Conservation (phyloP, 345 rosid species). For the Populus pruinosa region DNA sequence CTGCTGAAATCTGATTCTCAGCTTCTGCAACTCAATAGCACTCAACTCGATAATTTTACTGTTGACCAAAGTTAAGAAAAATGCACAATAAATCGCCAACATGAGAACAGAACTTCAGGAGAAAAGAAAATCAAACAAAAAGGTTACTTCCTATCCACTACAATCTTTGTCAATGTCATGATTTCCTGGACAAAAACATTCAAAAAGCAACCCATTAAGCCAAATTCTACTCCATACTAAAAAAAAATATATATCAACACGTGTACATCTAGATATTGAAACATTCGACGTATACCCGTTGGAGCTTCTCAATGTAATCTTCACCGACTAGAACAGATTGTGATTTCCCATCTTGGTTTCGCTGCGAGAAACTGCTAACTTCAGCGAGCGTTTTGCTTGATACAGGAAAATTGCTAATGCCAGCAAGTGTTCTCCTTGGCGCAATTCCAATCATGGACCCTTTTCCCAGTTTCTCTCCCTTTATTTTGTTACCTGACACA, state of each 20-base stretch:
- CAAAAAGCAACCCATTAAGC: constrained; percentile 17
- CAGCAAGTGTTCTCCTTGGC: constrained; percentile 44
- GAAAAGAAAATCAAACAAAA: background rate
- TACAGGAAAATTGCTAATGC: constrained; percentile 50
- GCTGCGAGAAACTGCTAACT: constrained; percentile 51
- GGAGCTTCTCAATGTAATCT: constrained; percentile 42
- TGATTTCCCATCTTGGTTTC: constrained; percentile 31
- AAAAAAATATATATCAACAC: background rate
- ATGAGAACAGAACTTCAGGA: background rate
- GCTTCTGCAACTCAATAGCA: constrained; percentile 49
- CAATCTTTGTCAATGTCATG: constrained; percentile 41
- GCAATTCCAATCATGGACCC: constrained; percentile 29
- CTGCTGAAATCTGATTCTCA: constrained; percentile 49
- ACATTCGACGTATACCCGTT: constrained; percentile 29
- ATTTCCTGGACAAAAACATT: constrained; percentile 49
- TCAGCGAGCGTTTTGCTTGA: constrained; percentile 26
- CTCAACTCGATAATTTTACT: constrained; percentile 59
- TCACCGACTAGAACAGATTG: constrained; percentile 23
- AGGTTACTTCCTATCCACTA: constrained; percentile 53
- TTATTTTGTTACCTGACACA: constrained; percentile 15
- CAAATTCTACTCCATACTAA: background rate
- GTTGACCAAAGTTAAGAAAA: constrained; percentile 11
- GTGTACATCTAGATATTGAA: background rate
- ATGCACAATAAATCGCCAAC: constrained; percentile 9
- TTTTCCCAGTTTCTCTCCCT: constrained; percentile 27